These are phyloP conservation scores for Aspergillus saccharolyticus DNA, from an alignment of 495 filamentous ascomycete species.

Conservation along the genomic window DNA sequence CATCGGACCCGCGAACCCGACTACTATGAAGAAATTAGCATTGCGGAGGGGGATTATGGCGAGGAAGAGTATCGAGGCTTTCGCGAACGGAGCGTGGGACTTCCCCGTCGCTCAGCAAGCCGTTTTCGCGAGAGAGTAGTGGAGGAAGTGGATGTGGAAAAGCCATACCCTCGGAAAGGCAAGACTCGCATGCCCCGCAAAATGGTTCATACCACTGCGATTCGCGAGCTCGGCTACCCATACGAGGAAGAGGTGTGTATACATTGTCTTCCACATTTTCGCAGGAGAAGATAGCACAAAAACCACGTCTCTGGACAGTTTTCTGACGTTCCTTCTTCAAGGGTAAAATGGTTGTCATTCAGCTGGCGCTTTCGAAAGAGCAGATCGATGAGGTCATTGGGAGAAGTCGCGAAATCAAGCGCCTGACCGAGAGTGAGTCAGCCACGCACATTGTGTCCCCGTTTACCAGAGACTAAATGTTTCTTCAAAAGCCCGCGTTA, in stretches of 20 bases:
- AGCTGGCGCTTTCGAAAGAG: slow-evolving; percentile 75
- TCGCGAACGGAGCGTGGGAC: slow-evolving; percentile 41
- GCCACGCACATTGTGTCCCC: slow-evolving; percentile 6
- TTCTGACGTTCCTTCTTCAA: slow-evolving; percentile 25
- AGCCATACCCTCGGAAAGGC: slow-evolving; percentile 70
- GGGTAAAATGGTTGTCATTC: slow-evolving; percentile 73
- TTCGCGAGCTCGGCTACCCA: slow-evolving; percentile 80
- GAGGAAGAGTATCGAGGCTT: slow-evolving; percentile 62
- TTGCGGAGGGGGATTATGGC: slow-evolving; percentile 62
- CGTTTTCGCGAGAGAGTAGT: slow-evolving; percentile 33
- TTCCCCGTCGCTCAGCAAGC: slow-evolving; percentile 44
- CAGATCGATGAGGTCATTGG: slow-evolving; percentile 86
- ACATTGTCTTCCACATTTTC: neutral
- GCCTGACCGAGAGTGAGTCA: slow-evolving; percentile 31
- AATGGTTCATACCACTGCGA: slow-evolving; percentile 68
- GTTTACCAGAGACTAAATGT: slow-evolving; percentile 6
- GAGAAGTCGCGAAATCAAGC: slow-evolving; percentile 63
- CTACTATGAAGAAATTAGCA: slow-evolving; percentile 59
- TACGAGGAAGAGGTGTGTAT: slow-evolving; percentile 71
- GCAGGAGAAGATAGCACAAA: neutral
- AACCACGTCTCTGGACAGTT: neutral
- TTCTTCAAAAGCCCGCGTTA: slow-evolving; percentile 22
- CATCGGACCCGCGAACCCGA: slow-evolving; percentile 46
- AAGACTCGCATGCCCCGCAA: slow-evolving; percentile 80
- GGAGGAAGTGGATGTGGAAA: slow-evolving; percentile 38